phyloP scores from a whole-genome alignment of 2,329 filamentous ascomycete species.

The Pleurostoma richardsiae region DNA sequence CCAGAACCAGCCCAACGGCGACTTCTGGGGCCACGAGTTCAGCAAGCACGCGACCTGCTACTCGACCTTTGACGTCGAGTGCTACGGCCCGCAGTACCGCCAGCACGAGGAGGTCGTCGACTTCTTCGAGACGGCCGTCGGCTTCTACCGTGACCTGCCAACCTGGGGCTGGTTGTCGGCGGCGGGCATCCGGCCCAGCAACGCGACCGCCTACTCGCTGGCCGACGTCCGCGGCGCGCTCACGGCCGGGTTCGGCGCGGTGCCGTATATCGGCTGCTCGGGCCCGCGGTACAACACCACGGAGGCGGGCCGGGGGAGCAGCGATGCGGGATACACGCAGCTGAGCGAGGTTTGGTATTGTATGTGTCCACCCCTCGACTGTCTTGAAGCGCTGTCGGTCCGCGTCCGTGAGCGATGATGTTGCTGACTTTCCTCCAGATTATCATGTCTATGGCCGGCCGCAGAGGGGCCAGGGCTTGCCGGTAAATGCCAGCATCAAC shows the following conservation, averaged over 20 bases:
- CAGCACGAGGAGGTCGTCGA: constrained; percentile 56
- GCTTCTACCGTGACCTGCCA: constrained; percentile 52
- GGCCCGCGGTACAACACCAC: constrained; percentile 59
- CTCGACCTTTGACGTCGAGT: constrained; percentile 59
- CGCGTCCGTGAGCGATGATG: neutral
- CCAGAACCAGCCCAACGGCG: constrained; percentile 47
- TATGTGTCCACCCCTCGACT: neutral
- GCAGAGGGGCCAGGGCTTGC: constrained; percentile 43
- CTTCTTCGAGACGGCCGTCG: constrained; percentile 56
- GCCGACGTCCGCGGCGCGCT: constrained; percentile 46
- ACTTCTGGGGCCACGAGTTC: constrained; percentile 65
- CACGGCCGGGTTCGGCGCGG: constrained; percentile 40
- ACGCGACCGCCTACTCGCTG: constrained; percentile 52
- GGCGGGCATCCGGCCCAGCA: constrained; percentile 50
- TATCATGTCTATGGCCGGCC: constrained; percentile 53
- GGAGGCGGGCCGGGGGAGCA: constrained; percentile 44
- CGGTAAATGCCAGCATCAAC: constrained; percentile 36
- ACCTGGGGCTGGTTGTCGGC: constrained; percentile 56
- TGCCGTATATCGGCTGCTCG: constrained; percentile 57
- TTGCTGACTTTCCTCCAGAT: constrained; percentile 18
- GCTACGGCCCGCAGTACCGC: constrained; percentile 55
- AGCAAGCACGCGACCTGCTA: constrained; percentile 65
- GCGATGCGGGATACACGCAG: constrained; percentile 51
- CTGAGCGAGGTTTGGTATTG: constrained; percentile 63
- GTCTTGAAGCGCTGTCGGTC: neutral